Percentiles rank a stretch among this genome's conserved stretches.
Evolutionary conservation across 2,329 filamentous ascomycete genomes (phyloP).

Genomic region (Leptoxyphium fumago): DNA sequence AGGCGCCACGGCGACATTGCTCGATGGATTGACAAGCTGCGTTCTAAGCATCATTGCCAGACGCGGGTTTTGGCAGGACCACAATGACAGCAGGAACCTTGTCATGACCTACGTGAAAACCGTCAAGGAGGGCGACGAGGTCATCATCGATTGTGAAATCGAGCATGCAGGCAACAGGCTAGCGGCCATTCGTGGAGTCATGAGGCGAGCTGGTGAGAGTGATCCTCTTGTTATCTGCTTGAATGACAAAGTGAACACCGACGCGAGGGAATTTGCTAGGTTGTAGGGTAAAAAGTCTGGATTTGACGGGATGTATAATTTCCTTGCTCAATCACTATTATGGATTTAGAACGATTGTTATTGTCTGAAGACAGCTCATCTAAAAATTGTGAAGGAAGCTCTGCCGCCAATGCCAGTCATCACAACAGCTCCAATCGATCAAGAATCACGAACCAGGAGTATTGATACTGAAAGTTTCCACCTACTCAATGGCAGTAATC

Average conservation of each 20-base stretch:
- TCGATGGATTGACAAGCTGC: conserved; percentile 38
- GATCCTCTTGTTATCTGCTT: conserved; percentile 20
- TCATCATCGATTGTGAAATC: conserved; percentile 30
- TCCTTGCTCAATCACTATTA: no score
- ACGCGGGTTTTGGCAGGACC: conserved; percentile 27
- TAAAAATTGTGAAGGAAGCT: no score
- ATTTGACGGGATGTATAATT: no score
- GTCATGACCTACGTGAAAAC: conserved; percentile 33
- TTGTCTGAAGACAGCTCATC: no score
- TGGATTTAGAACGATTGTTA: no score
- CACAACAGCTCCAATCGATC: no score
- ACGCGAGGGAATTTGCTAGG: neutral
- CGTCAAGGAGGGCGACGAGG: conserved; percentile 24
- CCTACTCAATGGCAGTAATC: conserved; percentile 22
- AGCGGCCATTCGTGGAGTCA: conserved; percentile 25
- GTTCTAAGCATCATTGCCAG: conserved; percentile 20
- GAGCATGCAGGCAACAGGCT: conserved; percentile 29
- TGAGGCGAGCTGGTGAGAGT: conserved; percentile 23
- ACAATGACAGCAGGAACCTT: conserved; percentile 27
- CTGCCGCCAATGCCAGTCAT: no score
- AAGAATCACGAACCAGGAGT: no score
- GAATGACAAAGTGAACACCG: conserved; percentile 17
- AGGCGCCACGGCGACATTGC: conserved; percentile 38
- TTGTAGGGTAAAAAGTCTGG: neutral
- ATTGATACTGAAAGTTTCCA: neutral